These are phyloP conservation scores for Rhodotorula graminis DNA, from an alignment of 768 basidiomycete species.

Conservation along the genomic window DNA sequence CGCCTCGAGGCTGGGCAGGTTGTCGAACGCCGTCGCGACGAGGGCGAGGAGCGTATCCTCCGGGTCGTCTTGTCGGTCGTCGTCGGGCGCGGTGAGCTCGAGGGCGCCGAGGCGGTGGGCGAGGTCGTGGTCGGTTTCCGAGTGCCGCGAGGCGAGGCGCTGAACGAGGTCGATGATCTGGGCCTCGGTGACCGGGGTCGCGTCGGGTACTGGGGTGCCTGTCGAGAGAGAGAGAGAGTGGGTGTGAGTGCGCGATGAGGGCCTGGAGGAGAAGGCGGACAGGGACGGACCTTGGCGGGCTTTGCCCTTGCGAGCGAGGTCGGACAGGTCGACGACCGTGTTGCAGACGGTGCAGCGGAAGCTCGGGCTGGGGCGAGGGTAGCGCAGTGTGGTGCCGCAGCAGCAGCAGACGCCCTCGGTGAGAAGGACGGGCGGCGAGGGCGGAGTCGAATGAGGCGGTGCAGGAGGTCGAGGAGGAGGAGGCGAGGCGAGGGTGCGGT, in stretches of 20 bases:
- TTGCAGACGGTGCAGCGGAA: slow-evolving; percentile 24
- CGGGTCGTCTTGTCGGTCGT: not conserved
- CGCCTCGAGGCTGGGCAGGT: slow-evolving; percentile 15
- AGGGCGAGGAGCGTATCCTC: slow-evolving; percentile 6
- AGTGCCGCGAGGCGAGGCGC: not conserved
- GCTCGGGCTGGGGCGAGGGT: not conserved
- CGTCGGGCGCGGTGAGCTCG: not conserved
- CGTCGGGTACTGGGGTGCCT: not conserved
- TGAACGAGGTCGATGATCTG: not conserved
- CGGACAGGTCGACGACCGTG: slow-evolving; percentile 11
- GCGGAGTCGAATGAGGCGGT: not conserved
- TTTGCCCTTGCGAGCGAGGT: not conserved
- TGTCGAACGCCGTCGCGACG: slow-evolving; percentile 4
- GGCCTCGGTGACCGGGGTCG: not conserved
- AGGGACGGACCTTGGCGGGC: not conserved
- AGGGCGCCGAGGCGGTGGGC: not conserved
- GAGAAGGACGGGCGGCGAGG: slow-evolving; percentile 3
- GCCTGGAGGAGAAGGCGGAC: no score
- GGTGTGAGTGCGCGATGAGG: not conserved
- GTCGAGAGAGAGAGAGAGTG: not conserved
- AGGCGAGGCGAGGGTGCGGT: not conserved
- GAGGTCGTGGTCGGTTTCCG: slow-evolving; percentile 6
- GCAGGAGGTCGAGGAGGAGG: not conserved
- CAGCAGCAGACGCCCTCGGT: slow-evolving; percentile 12
- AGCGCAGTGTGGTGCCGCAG: slow-evolving; percentile 10